These are phyloP conservation scores for Parastagonospora nodorum DNA, from an alignment of 2,329 filamentous ascomycete genomes.

Conservation along the genomic window DNA sequence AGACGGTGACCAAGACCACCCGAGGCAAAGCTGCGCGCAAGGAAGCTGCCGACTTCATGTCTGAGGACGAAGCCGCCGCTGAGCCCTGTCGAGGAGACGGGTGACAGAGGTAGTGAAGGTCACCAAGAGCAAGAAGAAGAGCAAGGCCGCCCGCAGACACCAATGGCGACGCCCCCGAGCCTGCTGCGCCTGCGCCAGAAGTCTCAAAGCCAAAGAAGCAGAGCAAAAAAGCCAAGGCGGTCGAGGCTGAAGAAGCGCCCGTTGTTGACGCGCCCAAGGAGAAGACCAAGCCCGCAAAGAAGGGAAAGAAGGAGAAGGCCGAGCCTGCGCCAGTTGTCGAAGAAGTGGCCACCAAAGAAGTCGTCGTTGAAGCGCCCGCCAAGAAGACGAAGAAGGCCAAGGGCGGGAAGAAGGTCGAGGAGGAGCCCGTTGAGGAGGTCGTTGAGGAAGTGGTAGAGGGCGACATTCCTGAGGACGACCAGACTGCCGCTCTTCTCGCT, in stretches of 20 bases:
- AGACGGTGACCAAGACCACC: constrained; percentile 21
- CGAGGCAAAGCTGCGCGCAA: constrained; percentile 40
- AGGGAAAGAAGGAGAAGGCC: constrained; percentile 17
- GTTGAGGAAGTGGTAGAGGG: constrained; percentile 25
- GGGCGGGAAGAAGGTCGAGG: constrained; percentile 24
- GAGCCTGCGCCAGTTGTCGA: constrained; percentile 19
- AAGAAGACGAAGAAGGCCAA: constrained; percentile 30
- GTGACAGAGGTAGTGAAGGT: constrained; percentile 14
- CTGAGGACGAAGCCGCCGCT: constrained; percentile 24
- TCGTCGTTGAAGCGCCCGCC: constrained; percentile 10
- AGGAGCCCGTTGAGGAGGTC: constrained; percentile 22
- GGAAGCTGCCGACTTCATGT: constrained; percentile 43
- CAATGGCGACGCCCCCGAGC: constrained; percentile 10
- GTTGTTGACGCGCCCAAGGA: constrained; percentile 19
- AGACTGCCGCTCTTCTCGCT: constrained; percentile 57
- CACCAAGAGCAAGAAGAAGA: constrained; percentile 49
- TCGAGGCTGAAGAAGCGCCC: constrained; percentile 8
- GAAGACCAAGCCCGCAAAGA: constrained; percentile 30
- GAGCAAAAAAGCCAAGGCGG: constrained; percentile 21
- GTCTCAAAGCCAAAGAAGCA: constrained; percentile 19
- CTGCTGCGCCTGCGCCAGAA: constrained; percentile 5
- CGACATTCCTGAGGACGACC: constrained; percentile 48
- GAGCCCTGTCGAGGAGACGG: constrained; percentile 18
- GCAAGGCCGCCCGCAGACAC: constrained; percentile 22
- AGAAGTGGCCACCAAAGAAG: constrained; percentile 11